phyloP scores from a whole-genome alignment of 176 grass and related monocot species.

The Avena eriantha region DNA sequence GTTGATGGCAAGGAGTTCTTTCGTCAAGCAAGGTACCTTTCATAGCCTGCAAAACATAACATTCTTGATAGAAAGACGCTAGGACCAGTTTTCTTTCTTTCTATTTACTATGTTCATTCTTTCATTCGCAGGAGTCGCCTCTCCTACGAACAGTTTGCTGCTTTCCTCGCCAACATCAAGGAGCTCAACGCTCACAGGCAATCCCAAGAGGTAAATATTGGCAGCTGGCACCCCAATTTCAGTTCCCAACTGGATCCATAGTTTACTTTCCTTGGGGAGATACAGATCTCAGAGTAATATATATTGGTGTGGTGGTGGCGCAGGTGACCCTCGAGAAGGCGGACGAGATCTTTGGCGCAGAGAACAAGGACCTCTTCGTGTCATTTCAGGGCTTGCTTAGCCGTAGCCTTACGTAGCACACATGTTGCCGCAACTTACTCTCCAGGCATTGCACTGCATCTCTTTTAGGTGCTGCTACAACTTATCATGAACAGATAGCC shows the following conservation, averaged over 20 bases:
- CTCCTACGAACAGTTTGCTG: constrained; percentile 95
- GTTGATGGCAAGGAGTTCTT: constrained; percentile 99
- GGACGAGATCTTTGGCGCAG: constrained; percentile 80
- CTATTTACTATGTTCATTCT: neutral
- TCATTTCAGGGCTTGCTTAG: constrained; percentile 82
- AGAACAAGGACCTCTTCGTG: constrained; percentile 77
- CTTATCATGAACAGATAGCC: neutral
- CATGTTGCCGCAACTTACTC: neutral
- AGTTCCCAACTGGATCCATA: neutral
- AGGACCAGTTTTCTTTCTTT: neutral
- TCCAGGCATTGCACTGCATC: neutral
- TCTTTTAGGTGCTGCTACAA: neutral
- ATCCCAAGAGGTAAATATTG: constrained; percentile 66
- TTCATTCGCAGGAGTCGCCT: constrained; percentile 69
- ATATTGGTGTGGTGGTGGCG: neutral
- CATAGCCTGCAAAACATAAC: neutral
- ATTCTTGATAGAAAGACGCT: constrained; percentile 11
- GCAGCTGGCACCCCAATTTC: constrained; percentile 12
- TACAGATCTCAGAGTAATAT: neutral
- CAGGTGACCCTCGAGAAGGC: constrained; percentile 91
- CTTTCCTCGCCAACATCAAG: constrained; percentile 93
- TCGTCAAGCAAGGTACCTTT: constrained; percentile 74
- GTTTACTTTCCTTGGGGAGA: constrained; percentile 16
- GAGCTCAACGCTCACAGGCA: constrained; percentile 89
- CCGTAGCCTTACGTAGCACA: constrained; percentile 58